phyloP scores from a whole-genome alignment of 495 filamentous ascomycete genomes.

The Lentithecium fluviatile region DNA sequence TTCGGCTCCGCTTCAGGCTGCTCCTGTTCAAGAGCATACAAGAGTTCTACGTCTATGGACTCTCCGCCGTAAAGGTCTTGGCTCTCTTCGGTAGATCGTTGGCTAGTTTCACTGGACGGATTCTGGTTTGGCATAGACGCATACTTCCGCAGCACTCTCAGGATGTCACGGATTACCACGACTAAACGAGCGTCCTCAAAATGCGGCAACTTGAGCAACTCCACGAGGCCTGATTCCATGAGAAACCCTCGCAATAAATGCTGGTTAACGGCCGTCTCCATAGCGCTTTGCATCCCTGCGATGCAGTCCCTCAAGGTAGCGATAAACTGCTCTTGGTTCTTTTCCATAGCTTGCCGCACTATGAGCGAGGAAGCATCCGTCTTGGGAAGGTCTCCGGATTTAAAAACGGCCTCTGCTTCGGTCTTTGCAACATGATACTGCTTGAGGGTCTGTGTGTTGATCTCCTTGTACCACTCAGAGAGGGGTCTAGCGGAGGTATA shows the following conservation, averaged over 20 bases:
- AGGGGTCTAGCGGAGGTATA: slow-evolving; percentile 39
- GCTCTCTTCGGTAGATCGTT: slow-evolving; percentile 58
- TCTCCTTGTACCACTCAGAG: slow-evolving; percentile 64
- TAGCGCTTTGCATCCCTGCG: slow-evolving; percentile 50
- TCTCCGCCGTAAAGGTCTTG: slow-evolving; percentile 66
- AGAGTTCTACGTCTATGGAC: slow-evolving; percentile 57
- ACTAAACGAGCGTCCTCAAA: slow-evolving; percentile 42
- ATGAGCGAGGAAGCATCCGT: slow-evolving; percentile 49
- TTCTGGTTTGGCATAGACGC: slow-evolving; percentile 12
- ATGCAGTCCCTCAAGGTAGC: slow-evolving; percentile 56
- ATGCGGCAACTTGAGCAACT: slow-evolving; percentile 47
- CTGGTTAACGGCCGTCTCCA: slow-evolving; percentile 45
- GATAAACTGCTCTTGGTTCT: slow-evolving; percentile 65
- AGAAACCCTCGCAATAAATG: slow-evolving; percentile 45
- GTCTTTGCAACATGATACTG: slow-evolving; percentile 60
- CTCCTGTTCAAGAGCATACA: slow-evolving; percentile 39
- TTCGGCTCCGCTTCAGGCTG: neutral
- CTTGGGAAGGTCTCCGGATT: slow-evolving; percentile 38
- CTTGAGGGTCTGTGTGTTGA: slow-evolving; percentile 55
- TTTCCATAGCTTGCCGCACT: slow-evolving; percentile 55
- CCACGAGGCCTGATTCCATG: slow-evolving; percentile 36
- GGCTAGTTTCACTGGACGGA: slow-evolving; percentile 8
- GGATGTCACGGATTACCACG: slow-evolving; percentile 45
- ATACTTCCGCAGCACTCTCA: slow-evolving; percentile 46
- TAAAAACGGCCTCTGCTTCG: slow-evolving; percentile 60